phyloP scores from a whole-genome alignment of 108 stramenopile genomes.

The Skeletonema grethae region DNA sequence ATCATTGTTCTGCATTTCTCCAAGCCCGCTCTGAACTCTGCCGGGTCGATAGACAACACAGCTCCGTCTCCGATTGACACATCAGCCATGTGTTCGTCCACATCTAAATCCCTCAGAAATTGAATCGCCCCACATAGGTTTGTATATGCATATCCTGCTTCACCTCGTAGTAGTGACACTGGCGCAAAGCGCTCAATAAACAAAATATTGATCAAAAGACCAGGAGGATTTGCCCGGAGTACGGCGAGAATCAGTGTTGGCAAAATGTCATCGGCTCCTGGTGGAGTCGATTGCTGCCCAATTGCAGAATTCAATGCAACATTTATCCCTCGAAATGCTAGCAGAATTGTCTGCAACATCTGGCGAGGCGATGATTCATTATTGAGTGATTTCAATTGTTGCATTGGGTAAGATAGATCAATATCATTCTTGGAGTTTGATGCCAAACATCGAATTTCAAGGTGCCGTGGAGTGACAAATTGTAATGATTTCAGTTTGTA shows the following conservation, averaged over 20 bases:
- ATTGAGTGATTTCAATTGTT: constrained; percentile 55
- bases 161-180: constrained; percentile 65
- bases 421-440: constrained; percentile 18
- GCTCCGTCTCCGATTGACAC: constrained; percentile 39
- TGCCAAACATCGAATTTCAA: constrained; percentile 75
- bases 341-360: constrained; percentile 67
- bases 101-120: constrained; percentile 74
- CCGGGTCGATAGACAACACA: constrained; percentile 58
- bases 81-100: constrained; percentile 38
- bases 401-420: constrained; percentile 55
- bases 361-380: constrained; percentile 71
- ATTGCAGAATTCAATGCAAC: constrained; percentile 57
- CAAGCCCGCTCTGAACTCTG: constrained; percentile 64
- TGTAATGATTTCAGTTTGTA: constrained; percentile 52
- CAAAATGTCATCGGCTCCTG: constrained; percentile 82
- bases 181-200: constrained; percentile 73
- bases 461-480: constrained; percentile 73
- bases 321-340: constrained; percentile 66
- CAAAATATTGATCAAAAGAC: constrained; percentile 50
- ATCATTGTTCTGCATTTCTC: constrained; percentile 46
- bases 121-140: constrained; percentile 85
- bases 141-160: constrained; percentile 86
- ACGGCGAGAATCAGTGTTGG: constrained; percentile 80
- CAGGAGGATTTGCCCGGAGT: constrained; percentile 55
- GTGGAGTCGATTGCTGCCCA: constrained; percentile 30